Evolutionary conservation across 768 basidiomycete species (phyloP).

Genomic region (Pholiota molesta): DNA sequence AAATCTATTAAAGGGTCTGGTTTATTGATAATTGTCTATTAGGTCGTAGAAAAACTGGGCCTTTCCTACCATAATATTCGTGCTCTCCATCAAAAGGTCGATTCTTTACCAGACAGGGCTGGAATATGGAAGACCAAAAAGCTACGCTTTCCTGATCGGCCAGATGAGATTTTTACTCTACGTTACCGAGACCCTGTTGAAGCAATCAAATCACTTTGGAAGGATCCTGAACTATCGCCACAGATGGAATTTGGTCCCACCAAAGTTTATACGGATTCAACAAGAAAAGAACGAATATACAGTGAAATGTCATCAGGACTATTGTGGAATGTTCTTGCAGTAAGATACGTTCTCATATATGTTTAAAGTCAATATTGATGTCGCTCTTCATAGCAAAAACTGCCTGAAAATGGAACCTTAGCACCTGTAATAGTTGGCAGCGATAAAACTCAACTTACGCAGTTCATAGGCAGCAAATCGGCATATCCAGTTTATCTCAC

Average conservation of each 20-base stretch:
- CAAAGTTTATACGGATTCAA: conserved; percentile 24
- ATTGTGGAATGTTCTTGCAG: conserved; percentile 41
- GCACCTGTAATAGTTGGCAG: conserved; percentile 43
- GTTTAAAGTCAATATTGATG: not conserved
- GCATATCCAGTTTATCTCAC: conserved; percentile 48
- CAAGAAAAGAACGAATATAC: conserved; percentile 24
- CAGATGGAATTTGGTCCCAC: conserved; percentile 29
- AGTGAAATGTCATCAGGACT: conserved; percentile 40
- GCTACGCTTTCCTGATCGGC: conserved; percentile 26
- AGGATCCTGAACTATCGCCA: conserved; percentile 30
- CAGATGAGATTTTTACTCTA: conserved; percentile 22
- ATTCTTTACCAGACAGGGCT: conserved; percentile 28
- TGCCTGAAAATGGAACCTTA: conserved; percentile 27
- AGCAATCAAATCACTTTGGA: conserved; percentile 31
- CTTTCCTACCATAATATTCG: conserved; percentile 29
- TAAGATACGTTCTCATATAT: conserved; percentile 12
- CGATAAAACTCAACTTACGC: conserved; percentile 37
- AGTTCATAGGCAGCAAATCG: conserved; percentile 35
- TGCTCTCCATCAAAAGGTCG: conserved; percentile 27
- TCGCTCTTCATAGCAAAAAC: not conserved
- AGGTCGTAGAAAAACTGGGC: conserved; percentile 17
- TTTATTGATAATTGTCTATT: not conserved
- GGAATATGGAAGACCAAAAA: conserved; percentile 23
- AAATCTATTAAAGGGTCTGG: not conserved
- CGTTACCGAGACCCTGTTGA: conserved; percentile 30